Evolutionary conservation across 768 basidiomycete species (phyloP), one percentile per base, ranked within the genome.

Genomic region (Macrocybe gigantea): DNA sequence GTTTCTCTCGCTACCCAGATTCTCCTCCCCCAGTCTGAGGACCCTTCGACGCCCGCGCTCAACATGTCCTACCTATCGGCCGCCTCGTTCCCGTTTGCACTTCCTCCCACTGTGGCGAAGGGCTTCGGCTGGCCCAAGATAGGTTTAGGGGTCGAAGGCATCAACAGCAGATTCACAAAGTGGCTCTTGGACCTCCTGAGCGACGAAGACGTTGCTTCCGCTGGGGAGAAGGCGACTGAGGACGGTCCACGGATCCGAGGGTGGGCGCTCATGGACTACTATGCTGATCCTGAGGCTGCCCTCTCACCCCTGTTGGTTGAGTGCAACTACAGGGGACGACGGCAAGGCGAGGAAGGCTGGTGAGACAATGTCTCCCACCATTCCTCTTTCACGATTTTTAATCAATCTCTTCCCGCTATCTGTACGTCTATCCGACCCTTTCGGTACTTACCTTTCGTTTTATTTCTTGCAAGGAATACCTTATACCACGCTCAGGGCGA

Each of bases 11-110:
- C 83, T 8, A 79, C 78, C 3, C 54, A 70, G 14, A 70, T 82
- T 15, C 75, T 91, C 11, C 51, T 78, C 0, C 69, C 75, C 15
- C 68, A 64, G 9, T 45, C 53, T 33, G 53, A 64, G 39, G 58
- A 57, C 60, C 49, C 63, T 33, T 50, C 60, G 7, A 60, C 56
- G 34, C 77, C 76, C 6, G 71, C 71, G 2, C 74, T 94, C 12
- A 77, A 82, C 13, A 84, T 97, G 38, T 77, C 88, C 1, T 96
- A 80, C 66, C 74, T 88, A 57, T 93, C 91, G 29, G 93, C 90
- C 0, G 71, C 88, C 0, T 82, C 82, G 6, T 76, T 93, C 62
- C 93, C 93, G 1, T 69, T 93, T 10, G 88, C 91, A 1, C 67
- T 86, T 14, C 94, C 93, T 6, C 74, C 85, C 5, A 67, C 74